Conservation (phyloP, 768 basidiomycete genomes). For the Amanita muscaria region DNA sequence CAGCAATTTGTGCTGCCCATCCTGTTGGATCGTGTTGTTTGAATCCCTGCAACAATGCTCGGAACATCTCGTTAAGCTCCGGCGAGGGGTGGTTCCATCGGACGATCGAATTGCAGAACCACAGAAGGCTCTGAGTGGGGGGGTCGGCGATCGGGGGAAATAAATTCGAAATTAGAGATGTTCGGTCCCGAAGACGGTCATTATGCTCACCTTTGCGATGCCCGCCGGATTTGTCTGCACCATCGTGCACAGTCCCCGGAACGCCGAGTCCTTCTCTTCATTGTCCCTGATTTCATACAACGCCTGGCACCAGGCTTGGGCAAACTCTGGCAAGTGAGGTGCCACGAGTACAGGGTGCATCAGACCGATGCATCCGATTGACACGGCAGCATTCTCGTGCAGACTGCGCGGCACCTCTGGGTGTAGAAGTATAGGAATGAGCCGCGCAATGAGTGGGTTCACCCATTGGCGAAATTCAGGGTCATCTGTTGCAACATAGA, state of each 20-base stretch:
- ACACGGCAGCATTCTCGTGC: constrained; percentile 97
- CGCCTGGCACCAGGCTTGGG: constrained; percentile 94
- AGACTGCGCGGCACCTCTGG: constrained; percentile 89
- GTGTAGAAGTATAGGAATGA: constrained; percentile 90
- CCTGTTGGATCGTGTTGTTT: constrained; percentile 78
- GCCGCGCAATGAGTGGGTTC: constrained; percentile 71
- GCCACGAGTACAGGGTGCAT: constrained; percentile 88
- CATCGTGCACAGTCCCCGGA: constrained; percentile 93
- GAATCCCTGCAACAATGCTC: constrained; percentile 80
- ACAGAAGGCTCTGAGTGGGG: constrained; percentile 66
- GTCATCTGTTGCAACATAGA: constrained; percentile 43
- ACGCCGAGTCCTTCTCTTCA: constrained; percentile 98
- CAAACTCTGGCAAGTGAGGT: constrained; percentile 83
- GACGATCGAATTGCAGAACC: constrained; percentile 98
- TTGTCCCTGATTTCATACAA: constrained; percentile 98
- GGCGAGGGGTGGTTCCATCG: constrained; percentile 90
- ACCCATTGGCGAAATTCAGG: constrained; percentile 91
- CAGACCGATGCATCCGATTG: constrained; percentile 91
- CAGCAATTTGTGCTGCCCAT: constrained; percentile 76
- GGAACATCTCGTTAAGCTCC: constrained; percentile 92
- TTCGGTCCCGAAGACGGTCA: neutral
- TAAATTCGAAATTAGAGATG: too few species aligned
- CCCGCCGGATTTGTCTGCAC: constrained; percentile 93
- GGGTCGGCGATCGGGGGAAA: constrained; percentile 1
- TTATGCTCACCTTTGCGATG: constrained; percentile 71